Evolutionary conservation across 2,329 filamentous ascomycete species (phyloP), one percentile per base, ranked within the genome.

Genomic region (Ceratocystis variospora): DNA sequence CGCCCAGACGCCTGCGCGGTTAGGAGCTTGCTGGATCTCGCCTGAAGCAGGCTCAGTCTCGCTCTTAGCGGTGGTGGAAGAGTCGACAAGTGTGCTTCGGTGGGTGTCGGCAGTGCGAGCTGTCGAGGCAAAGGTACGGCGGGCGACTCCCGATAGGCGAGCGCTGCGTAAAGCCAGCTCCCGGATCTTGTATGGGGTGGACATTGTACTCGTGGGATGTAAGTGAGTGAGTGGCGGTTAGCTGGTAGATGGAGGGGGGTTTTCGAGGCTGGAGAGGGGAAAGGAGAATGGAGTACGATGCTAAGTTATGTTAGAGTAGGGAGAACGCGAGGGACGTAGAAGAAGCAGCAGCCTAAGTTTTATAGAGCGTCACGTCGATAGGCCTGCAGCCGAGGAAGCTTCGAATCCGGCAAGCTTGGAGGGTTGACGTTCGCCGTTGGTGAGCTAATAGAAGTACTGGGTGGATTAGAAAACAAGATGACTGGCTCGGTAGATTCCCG

Each of bases 1-100:
- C 69, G 90, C 90, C 94, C 94, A 99, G 68, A 90, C 82, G 5
- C 78, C 83, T 68, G 80, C 78, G 69, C 91, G 85, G 80, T 99
- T 99, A 25, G 94, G 94, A 41, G 93, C 90, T 41, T 68, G 66
- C 80, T 99, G 94, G 75, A 80, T 77, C 66, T 82, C 77, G 69
- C 84, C 79, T 72, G 79, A 77, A 41, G 37, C 10, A 41, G 78
- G 71, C 68, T 73, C 72, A 68, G 71, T 69, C 64, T 75, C 77
- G 69, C 48, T 15, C 37, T 59, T 67, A 31, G 61, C 7, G 4
- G 46, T 48, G 19, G 59, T 48, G 19, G 59, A 48, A 17, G 61
- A 61, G 31, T 67, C 67, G 57, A 66, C 63, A 65, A 55, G 17
- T 17, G 63, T 6, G 37, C 37, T 41, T 41, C 37, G 37, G 10